Evolutionary conservation across 441 rosid species (phyloP).

Genomic region (Breynia disticha): DNA sequence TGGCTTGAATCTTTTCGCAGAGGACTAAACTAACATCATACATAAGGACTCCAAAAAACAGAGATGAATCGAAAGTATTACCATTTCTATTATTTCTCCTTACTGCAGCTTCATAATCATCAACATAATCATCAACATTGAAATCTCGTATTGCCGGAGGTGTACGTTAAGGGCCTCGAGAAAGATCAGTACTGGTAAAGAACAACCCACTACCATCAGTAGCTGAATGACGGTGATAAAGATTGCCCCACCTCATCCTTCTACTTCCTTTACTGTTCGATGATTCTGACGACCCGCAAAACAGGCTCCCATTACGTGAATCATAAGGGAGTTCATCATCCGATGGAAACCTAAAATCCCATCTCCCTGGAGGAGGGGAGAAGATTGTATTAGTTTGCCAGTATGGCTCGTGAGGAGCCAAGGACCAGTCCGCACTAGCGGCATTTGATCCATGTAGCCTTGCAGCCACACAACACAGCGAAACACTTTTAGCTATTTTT

Average conservation of each 20-base stretch:
- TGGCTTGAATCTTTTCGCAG: constrained; percentile 26
- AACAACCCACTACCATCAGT: constrained; percentile 30
- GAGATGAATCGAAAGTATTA: background rate
- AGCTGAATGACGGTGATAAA: constrained; percentile 22
- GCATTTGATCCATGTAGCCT: constrained; percentile 61
- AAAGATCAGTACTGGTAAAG: constrained; percentile 31
- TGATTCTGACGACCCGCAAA: constrained; percentile 47
- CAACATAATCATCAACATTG: too few species aligned
- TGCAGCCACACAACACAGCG: constrained; percentile 69
- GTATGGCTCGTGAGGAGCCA: constrained; percentile 44
- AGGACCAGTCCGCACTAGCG: constrained; percentile 42
- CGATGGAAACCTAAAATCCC: constrained; percentile 40
- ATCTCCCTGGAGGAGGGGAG: constrained; percentile 47
- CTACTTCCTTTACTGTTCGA: constrained; percentile 44
- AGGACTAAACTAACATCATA: constrained; percentile 18
- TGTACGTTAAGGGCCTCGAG: constrained; percentile 46
- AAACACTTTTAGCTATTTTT: constrained; percentile 63
- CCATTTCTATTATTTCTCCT: constrained; percentile 25
- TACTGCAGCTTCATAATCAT: constrained; percentile 24
- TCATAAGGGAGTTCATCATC: constrained; percentile 33
- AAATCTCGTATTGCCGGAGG: constrained; percentile 49
- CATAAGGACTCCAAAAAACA: background rate
- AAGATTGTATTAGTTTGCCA: constrained; percentile 52
- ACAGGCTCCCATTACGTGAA: constrained; percentile 21
- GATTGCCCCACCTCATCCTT: constrained; percentile 27